Evolutionary conservation across 331 rosid genomes (phyloP), one percentile per base, ranked within the genome.

Genomic region (Saraca asoca): DNA sequence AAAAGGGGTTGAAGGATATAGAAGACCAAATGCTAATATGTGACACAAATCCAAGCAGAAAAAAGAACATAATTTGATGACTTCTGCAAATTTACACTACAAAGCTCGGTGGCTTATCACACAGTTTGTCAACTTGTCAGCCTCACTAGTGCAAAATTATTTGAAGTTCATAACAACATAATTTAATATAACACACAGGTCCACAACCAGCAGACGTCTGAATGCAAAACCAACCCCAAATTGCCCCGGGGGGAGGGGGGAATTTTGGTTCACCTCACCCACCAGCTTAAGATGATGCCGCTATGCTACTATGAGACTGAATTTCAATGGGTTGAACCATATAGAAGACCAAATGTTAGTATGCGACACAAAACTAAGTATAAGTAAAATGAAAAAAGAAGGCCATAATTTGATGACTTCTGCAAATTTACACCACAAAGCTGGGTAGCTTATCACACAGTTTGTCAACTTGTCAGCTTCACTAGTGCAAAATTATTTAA

Each of bases 221-320:
- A 39, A 59, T 14, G 48, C 16, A 42, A 18, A 39, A 10, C 18
- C 20, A 41, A 35, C 59, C 59, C 31, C 31, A 24, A 24, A 24
- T 24, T n/a, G n/a, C n/a, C n/a, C n/a, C 31, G 31, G n/a, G 34
- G 9, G 5, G 20, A 31, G 12, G 34, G 17, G 18, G 38, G 53
- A 8, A n/a, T 52, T 41, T 50, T 41, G 41, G 48, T 42, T 14
- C 64, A 44, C 52, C 58, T 37, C 50, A 42, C 67, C 58, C 41
- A 41, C 60, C 15, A 54, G 14, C 57, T 41, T 59, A 52, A 43
- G 46, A 68, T 5, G 60, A 61, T 9, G 48, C 55, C 13, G 58
- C 39, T 51, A 70, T 31, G 60, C 35, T 18, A 51, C 35, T 34
- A 64, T 11, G 12, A 29, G 34, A 71, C 35, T 51, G 50, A n/a